Base-by-base conservation (phyloP, 768 basidiomycete genomes). In the Auriculariales sp. region DNA sequence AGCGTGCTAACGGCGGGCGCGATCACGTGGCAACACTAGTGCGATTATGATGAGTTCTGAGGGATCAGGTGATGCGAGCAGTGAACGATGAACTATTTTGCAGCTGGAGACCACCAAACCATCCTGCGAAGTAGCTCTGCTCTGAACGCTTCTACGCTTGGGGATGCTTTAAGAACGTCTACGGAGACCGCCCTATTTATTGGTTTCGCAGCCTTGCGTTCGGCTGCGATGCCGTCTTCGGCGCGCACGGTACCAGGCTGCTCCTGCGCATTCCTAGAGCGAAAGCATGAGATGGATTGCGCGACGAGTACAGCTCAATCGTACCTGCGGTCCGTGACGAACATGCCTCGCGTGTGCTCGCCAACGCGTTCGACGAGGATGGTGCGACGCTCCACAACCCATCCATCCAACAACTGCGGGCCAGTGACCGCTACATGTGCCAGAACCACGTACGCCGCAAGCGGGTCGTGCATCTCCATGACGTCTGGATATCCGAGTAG, bases 381-480 rank as follows among this genome's bases (percentile, higher is more conserved):
- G 47, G 45, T 48, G n/a, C 51, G 47, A 17, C 52, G 49, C n/a
- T 46, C 32, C 28, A 36, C 34, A 15, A 22, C 15, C 51, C 51
- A 54, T 11, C 57, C 53, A 47, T 47, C 46, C 25, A 44, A 45
- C 25, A 47, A 22, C 48, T n/a, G n/a, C 28, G 29, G 11, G 42
- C 42, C 11, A 3, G 35, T 32, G 44, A 29, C 36, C 30, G 52
- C 45, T 32, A 48, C 52, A 54, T 36, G 49, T 55, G 25, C 29
- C 31, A 69, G 58, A 27, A 64, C 59, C 49, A 62, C 66, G 60
- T 64, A 70, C 2, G 69, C 65, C 2, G 68, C 69, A 25, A 68
- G 58, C 10, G 70, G 70, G 50, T 71, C 70, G 54, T 71, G 70
- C 62, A 69, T 64, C 61, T 68, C 67, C 66, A 68, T 66, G 3